Evolutionary conservation across 257 asterid species (phyloP).

Genomic region (Primulina huaijiensis): DNA sequence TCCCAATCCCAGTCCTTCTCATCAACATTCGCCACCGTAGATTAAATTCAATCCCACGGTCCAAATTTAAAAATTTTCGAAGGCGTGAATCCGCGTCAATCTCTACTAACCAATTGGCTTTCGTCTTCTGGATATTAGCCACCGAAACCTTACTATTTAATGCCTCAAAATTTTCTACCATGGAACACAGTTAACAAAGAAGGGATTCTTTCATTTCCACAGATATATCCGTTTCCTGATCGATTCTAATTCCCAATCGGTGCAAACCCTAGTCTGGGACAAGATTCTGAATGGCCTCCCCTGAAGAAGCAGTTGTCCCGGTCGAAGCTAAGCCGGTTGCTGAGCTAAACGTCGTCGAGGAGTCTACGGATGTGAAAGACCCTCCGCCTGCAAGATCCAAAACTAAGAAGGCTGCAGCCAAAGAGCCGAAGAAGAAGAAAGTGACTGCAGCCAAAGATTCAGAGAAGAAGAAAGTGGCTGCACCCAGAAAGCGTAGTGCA

Average conservation of each 20-base stretch:
- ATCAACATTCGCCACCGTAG: slow-evolving; percentile 25
- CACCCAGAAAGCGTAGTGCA: not conserved
- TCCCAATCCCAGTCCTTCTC: slow-evolving; percentile 34
- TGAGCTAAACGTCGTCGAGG: not conserved
- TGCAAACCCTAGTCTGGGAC: no score
- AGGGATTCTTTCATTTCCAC: not conserved
- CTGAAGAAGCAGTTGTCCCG: not conserved
- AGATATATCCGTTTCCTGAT: no score
- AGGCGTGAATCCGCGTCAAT: slow-evolving; percentile 34
- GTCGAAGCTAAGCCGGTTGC: not conserved
- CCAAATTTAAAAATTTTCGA: slow-evolving; percentile 25
- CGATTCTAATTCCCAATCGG: no score
- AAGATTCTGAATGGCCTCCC: not conserved
- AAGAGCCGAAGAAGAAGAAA: not conserved
- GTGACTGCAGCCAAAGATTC: not conserved
- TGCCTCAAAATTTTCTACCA: not conserved
- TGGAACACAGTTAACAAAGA: not conserved
- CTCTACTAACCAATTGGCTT: slow-evolving; percentile 37
- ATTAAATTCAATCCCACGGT: slow-evolving; percentile 36
- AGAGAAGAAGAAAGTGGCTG: not conserved
- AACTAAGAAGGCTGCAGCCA: not conserved
- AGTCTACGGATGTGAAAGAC: not conserved
- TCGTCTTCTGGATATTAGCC: slow-evolving; percentile 22
- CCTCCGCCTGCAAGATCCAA: not conserved
- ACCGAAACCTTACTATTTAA: not conserved